Evolutionary conservation across 2,329 filamentous ascomycete species (phyloP), one percentile per base, ranked within the genome.

Genomic region (Thermomyces lanuginosus): DNA sequence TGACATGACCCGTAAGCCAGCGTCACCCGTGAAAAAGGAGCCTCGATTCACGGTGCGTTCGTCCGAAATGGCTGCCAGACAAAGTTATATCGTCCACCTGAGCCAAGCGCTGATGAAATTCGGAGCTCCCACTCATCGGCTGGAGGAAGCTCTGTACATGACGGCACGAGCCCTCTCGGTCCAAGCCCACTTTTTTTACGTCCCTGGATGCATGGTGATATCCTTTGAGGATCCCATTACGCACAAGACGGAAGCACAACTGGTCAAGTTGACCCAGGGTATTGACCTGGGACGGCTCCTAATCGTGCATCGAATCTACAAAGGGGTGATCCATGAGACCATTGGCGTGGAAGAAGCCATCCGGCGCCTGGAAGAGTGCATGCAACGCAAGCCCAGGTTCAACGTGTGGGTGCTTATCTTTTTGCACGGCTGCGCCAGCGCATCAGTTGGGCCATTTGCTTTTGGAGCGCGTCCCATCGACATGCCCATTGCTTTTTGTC

Each of bases 151-250:
- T 50, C 76, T 95, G 70, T 74, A 67, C 37, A 92, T 86, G 79
- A 83, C 80, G 5, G 76, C 84, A 2, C 69, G 80, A 5, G 79
- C 91, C 2, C 65, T 95, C 21, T 80, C 86, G 51, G 86, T 92
- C 15, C 78, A 92, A 35, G 78, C 77, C 8, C 82, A 92, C 44
- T 93, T 92, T 42, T 57, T 93, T 11, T 95, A 93, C 48, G 71
- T 93, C 16, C 84, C 86, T 0, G 81, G 81, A 0, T 91, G 81
- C 44, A 95, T 93, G 86, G 79, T 93, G 30, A 77, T 92, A 46
- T 89, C 82, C 3, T 93, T 95, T 44, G 84, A 72, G 26, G 59
- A 63, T 29, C 38, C 46, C 4, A 45, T 49, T 5, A 62, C 59
- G 1, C 58, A 61, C 36, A 61, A 58, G 4, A 58, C 58, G 1